A percentile compares a stretch with the other conserved stretches of the same genome.
These are phyloP conservation scores for Rhizopus delemar DNA, from an alignment of 371 early-diverging fungal genomes.

Conservation along the genomic window DNA sequence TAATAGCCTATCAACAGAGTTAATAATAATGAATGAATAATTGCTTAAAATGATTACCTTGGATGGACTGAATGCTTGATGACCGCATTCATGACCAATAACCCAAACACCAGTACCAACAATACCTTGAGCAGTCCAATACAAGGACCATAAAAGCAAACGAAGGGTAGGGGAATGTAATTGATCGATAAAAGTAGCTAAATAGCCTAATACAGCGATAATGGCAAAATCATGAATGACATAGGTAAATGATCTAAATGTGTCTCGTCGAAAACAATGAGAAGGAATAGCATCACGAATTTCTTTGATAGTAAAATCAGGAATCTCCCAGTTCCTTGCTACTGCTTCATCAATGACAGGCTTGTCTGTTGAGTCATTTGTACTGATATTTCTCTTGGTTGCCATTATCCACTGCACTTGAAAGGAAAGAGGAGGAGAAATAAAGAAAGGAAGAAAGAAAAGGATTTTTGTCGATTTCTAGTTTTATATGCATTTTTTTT, in stretches of 20 bases:
- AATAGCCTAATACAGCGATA: slow-evolving; percentile 57
- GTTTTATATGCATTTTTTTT: neutral
- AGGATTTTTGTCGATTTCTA: neutral
- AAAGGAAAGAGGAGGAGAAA: neutral
- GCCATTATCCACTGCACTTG: neutral
- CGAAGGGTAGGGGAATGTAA: slow-evolving; percentile 50
- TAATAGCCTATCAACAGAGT: slow-evolving; percentile 44
- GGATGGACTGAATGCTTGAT: slow-evolving; percentile 80
- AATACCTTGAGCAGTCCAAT: slow-evolving; percentile 81
- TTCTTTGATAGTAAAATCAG: slow-evolving; percentile 84
- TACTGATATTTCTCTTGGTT: slow-evolving; percentile 4
- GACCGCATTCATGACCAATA: slow-evolving; percentile 88
- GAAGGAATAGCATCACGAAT: slow-evolving; percentile 83
- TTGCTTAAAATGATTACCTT: slow-evolving; percentile 26
- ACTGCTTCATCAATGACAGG: slow-evolving; percentile 29
- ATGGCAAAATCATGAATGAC: slow-evolving; percentile 68
- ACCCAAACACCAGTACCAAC: slow-evolving; percentile 88
- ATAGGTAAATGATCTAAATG: slow-evolving; percentile 70
- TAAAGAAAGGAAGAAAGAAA: neutral
- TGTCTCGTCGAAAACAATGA: slow-evolving; percentile 82
- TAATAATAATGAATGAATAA: neutral
- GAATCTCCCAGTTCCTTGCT: slow-evolving; percentile 61
- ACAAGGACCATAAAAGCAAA: slow-evolving; percentile 68
- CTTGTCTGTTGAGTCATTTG: slow-evolving; percentile 8
- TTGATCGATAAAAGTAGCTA: slow-evolving; percentile 71